Percentiles rank a stretch among this genome's conserved stretches.
phyloP scores from a whole-genome alignment of 176 grass and related monocot genomes.

The Triticum monococcum region DNA sequence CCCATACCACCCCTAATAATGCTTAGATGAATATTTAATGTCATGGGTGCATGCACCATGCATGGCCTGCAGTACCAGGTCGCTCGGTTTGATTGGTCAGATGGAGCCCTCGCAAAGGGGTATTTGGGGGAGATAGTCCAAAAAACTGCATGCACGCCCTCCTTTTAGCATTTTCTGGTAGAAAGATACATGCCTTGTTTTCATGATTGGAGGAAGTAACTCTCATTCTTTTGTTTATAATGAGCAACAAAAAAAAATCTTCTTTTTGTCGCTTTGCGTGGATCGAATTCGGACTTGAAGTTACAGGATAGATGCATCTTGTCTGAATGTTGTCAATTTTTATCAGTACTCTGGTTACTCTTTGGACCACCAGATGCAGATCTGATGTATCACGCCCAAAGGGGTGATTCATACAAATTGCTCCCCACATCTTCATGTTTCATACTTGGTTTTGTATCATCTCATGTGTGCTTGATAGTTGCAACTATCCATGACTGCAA shows the following conservation, averaged over 20 bases:
- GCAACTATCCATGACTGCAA: background rate
- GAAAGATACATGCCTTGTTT: no score
- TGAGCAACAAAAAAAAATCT: background rate
- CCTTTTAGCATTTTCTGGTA: no score
- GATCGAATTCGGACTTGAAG: background rate
- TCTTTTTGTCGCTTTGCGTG: background rate
- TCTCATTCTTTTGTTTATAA: background rate
- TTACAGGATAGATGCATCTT: background rate
- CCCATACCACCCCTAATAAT: no score
- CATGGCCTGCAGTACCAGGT: no score
- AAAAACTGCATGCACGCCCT: no score
- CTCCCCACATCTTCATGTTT: background rate
- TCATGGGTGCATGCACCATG: no score
- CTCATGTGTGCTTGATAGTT: background rate
- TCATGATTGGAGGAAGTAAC: background rate
- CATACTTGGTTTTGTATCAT: conserved; percentile 2
- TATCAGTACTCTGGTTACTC: background rate
- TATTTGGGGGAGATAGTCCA: no score
- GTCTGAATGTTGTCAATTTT: background rate
- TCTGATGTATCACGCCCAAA: background rate
- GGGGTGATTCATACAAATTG: background rate
- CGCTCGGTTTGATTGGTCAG: no score
- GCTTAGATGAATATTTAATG: no score
- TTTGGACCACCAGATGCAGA: no score
- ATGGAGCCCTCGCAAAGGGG: no score